Conservation (phyloP, 73 alveolate genomes). For the Paramecium octaurelia region DNA sequence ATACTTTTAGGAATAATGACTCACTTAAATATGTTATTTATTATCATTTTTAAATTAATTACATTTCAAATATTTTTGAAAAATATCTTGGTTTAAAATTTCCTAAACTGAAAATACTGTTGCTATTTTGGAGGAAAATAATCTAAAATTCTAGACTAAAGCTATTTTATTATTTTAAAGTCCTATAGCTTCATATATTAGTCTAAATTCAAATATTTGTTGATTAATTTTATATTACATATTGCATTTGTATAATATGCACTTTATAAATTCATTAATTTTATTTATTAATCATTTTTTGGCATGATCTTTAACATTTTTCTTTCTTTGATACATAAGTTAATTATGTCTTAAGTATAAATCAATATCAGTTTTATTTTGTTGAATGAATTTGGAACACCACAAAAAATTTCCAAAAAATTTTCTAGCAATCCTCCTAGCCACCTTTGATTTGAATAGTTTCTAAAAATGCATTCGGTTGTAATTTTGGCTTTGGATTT, state of each 20-base stretch:
- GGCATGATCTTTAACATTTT: not conserved
- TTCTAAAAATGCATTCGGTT: not conserved
- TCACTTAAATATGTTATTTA: not conserved
- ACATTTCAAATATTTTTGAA: not conserved
- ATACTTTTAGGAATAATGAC: not conserved
- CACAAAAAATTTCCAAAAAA: not conserved
- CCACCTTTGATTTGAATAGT: not conserved
- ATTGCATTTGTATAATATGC: not conserved
- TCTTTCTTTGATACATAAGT: not conserved
- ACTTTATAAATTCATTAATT: not conserved
- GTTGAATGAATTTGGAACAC: not conserved
- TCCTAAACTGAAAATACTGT: no score
- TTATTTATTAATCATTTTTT: not conserved
- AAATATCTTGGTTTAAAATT: not conserved
- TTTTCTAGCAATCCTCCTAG: not conserved
- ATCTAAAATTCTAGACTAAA: not conserved
- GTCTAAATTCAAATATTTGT: not conserved
- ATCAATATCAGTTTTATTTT: not conserved
- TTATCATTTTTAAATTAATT: not conserved
- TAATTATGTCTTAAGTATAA: not conserved
- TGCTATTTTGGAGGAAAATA: not conserved
- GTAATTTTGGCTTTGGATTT: not conserved
- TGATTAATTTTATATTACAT: not conserved
- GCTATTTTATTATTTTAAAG: no score
- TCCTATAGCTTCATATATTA: not conserved